Evolutionary conservation across 129 eudicot species (phyloP).

Genomic region (Glebionis coronaria): DNA sequence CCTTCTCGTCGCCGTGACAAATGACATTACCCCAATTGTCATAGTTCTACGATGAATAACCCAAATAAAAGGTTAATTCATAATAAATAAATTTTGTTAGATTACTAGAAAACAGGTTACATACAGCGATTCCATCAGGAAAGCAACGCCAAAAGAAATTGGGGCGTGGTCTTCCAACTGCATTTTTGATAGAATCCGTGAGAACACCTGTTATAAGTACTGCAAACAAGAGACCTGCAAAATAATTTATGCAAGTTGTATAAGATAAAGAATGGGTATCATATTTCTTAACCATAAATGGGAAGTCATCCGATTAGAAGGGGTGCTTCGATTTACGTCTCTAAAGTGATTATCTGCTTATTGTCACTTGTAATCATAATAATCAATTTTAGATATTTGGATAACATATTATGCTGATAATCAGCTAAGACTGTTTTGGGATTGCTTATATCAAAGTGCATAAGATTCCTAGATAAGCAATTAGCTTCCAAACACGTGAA

Average conservation of each 20-base stretch:
- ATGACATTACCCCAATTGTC: slow-evolving; percentile 68
- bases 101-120: background rate
- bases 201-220: slow-evolving; percentile 75
- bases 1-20: slow-evolving; percentile 63
- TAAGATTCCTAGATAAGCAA: no score
- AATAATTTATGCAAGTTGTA: background rate
- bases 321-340: no score
- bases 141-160: slow-evolving; percentile 96
- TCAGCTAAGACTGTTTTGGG: no score
- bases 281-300: background rate
- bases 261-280: background rate
- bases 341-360: no score
- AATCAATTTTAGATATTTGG: no score
- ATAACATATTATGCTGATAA: no score
- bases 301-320: background rate
- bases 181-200: slow-evolving; percentile 80
- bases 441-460: no score
- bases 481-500: no score
- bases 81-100: background rate
- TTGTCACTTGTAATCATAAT: no score
- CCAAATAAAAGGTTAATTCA: background rate
- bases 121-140: slow-evolving; percentile 81
- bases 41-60: slow-evolving; percentile 37
- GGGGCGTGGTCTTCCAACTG: slow-evolving; percentile 93
- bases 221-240: slow-evolving; percentile 67